Evolutionary conservation across 139 green algal species (phyloP).

Genomic region (Nannochloris sp.): DNA sequence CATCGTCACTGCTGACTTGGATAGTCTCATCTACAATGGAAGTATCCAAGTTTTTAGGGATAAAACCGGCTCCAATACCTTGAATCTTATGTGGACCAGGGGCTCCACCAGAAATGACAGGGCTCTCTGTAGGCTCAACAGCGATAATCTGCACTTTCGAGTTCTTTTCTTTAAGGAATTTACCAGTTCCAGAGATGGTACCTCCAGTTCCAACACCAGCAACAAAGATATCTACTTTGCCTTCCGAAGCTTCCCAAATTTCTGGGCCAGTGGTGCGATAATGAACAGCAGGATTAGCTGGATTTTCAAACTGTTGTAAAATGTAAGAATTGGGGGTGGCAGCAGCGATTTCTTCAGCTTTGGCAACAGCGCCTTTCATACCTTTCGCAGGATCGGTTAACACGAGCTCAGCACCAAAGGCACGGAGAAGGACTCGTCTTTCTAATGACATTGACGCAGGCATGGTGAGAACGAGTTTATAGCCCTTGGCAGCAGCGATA

Average conservation of each 20-base stretch:
- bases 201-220: constrained; percentile 80
- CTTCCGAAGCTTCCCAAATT: constrained; percentile 83
- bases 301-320: constrained; percentile 85
- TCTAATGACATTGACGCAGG: constrained; percentile 96
- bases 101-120: constrained; percentile 55
- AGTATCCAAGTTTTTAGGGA: constrained; percentile 82
- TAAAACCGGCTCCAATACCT: constrained; percentile 95
- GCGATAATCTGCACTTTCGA: constrained; percentile 57
- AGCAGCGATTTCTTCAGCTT: constrained; percentile 51
- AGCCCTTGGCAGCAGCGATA: constrained; percentile 87
- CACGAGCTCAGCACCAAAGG: constrained; percentile 84
- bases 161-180: constrained; percentile 74
- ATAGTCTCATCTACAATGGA: constrained; percentile 79
- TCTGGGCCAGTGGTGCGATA: constrained; percentile 93
- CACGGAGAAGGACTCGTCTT: constrained; percentile 82
- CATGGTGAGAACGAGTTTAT: constrained; percentile 93
- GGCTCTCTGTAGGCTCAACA: constrained; percentile 66
- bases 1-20: constrained; percentile 72
- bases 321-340: constrained; percentile 49
- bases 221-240: constrained; percentile 62
- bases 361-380: constrained; percentile 67
- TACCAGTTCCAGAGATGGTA: constrained; percentile 77
- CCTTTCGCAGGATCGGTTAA: constrained; percentile 74
- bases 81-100: constrained; percentile 93
- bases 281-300: constrained; percentile 76